Evolutionary conservation across 257 asterid species (phyloP).

Genomic region (Penstemon davidsonii): DNA sequence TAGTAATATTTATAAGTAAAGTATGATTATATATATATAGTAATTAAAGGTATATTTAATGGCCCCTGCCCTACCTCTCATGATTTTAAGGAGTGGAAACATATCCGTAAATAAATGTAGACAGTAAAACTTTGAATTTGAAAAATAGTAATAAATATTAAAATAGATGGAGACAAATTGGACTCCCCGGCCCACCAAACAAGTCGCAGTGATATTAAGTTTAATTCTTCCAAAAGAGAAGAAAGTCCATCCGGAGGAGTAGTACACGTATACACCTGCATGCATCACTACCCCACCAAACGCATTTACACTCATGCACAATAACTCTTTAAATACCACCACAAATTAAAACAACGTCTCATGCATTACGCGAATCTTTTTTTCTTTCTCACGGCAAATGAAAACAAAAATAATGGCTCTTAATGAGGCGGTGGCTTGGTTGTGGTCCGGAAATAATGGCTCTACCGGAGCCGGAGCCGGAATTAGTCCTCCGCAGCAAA

Average conservation of each 20-base stretch:
- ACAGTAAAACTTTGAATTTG: too few relatives aligned
- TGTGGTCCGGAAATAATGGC: neutral
- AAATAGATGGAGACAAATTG: too few relatives aligned
- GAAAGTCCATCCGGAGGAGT: constrained; percentile 9
- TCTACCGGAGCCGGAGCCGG: neutral
- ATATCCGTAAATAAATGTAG: too few relatives aligned
- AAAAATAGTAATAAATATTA: too few relatives aligned
- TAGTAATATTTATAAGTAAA: too few relatives aligned
- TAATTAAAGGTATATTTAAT: too few relatives aligned
- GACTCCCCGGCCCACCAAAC: too few relatives aligned
- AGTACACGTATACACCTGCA: constrained; percentile 11
- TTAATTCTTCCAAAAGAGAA: neutral
- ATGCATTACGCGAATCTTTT: neutral
- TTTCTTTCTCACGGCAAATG: neutral
- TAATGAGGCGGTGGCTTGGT: neutral
- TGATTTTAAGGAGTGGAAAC: too few relatives aligned
- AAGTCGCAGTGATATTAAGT: too few relatives aligned
- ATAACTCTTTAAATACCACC: neutral
- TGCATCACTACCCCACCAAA: constrained; percentile 10
- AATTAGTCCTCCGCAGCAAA: too few relatives aligned
- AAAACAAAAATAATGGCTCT: neutral
- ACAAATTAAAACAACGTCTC: neutral
- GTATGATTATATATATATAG: too few relatives aligned
- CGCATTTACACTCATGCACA: constrained; percentile 9
- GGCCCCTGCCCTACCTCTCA: too few relatives aligned